Percentiles rank a stretch among this genome's conserved stretches.
Conservation (phyloP, 805 yeast genomes). For the Cyberlindnera xishuangbannaensis region DNA sequence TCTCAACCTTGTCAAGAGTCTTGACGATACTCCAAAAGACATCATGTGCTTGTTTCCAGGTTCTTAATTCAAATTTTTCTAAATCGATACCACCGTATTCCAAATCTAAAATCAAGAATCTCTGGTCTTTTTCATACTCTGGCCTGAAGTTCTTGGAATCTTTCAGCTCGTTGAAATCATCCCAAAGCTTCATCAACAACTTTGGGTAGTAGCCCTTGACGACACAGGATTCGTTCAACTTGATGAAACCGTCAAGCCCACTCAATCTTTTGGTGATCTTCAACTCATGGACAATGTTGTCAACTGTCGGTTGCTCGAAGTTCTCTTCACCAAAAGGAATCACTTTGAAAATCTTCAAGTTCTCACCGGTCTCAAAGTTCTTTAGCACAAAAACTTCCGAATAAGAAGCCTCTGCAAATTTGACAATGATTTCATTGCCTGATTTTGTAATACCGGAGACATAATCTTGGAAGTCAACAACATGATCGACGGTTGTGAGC, state of each 20-base stretch:
- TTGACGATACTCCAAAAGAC: conserved; percentile 51
- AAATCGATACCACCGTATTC: conserved; percentile 40
- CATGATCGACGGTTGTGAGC: conserved; percentile 29
- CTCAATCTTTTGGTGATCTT: conserved; percentile 36
- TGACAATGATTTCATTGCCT: conserved; percentile 26
- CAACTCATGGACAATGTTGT: conserved; percentile 42
- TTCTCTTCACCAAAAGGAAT: conserved; percentile 46
- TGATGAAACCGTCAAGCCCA: conserved; percentile 38
- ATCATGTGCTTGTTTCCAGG: conserved; percentile 33
- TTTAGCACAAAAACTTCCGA: conserved; percentile 37
- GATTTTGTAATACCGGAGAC: conserved; percentile 27
- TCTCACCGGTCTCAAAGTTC: conserved; percentile 18
- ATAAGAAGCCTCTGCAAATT: conserved; percentile 43
- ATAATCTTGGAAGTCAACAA: conserved; percentile 28
- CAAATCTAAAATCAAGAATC: conserved; percentile 31
- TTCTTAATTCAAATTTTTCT: conserved; percentile 34
- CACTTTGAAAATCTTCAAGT: conserved; percentile 38
- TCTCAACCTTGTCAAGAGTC: conserved; percentile 48
- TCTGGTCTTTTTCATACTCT: conserved; percentile 27
- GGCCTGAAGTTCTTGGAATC: conserved; percentile 35
- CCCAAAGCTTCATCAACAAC: conserved; percentile 39
- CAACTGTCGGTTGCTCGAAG: conserved; percentile 35
- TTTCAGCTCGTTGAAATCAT: conserved; percentile 28
- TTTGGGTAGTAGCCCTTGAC: conserved; percentile 42
- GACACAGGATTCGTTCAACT: conserved; percentile 37